Evolutionary conservation across 192 early-diverging fungal genomes (phyloP), one percentile per base, ranked within the genome.

Genomic region (Gaertneriomyces sp.): DNA sequence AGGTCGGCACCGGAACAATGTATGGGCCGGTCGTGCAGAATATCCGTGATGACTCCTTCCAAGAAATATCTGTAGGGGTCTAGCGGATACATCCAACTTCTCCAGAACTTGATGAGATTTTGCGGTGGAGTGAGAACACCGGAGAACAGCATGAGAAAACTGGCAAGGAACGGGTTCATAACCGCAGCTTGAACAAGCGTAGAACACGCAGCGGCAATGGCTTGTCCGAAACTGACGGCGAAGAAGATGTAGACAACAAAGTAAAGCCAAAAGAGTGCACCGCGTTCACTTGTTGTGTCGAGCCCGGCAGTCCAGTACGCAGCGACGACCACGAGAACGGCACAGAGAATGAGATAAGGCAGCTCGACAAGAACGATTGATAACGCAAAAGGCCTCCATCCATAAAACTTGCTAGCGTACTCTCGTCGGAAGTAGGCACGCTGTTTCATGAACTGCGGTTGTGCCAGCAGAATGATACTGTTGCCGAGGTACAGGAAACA

Each of bases 291-390:
- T 25, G 62, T 56, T 19, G 66, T 58, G 50, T 79, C 74, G 56
- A 87, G 70, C 5, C 83, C 83, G 17, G 77, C 83, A 50, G 77
- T 79, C 84, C 84, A 87, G 74, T 88, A 89, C 67, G 81, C 81
- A 53, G 64, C 56, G 19, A 76, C 66, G 46, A 87, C 76, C 72
- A 83, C 86, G 57, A 87, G 25, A 11, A 79, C 72, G 52, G 80
- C 74, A 10, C 75, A 57, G 45, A 85, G 42, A 45, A 89, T 70
- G 33, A 80, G 63, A 65, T 84, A 89, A 42, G 87, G 87, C 60
- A 85, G 71, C 72, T 89, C 84, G 17, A 80, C 77, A 1, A 85
- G 8, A 41, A 87, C 71, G 59, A 81, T 85, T 50, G 81, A 78
- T 40, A 88, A 51, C 17, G 80, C 71, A 73, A 88, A 88, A 0